Evolutionary conservation across 2,329 filamentous ascomycete species (phyloP), one percentile per base, ranked within the genome.

Genomic region (Coniochaeta sp.): DNA sequence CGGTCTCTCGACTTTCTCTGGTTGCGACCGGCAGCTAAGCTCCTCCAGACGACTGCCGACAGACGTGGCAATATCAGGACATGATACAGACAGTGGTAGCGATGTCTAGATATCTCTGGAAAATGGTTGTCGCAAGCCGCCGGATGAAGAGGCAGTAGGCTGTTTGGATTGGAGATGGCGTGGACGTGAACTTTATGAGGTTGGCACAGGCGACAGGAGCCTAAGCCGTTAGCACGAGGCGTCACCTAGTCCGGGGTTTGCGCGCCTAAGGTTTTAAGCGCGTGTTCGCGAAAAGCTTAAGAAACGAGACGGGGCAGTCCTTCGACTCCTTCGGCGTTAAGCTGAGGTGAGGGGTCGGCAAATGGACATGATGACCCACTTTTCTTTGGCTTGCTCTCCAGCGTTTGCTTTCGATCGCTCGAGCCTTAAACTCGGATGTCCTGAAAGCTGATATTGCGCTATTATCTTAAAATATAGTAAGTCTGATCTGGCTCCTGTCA

Each of bases 11-110:
- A 66, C 67, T 52, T 59, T 63, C 8, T 1, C 56, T 40, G 38
- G 12, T 57, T 57, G 31, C 55, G 31, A n/a, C 33, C 31, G n/a
- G 33, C 33, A 5, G 5, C 31, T 47, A 57, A 58, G 55, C 61
- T 64, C 58, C 61, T 62, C 63, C 60, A 60, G 58, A 60, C 59
- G 56, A 60, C 57, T 65, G 62, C 63, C 63, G 62, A 55, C 36
- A 60, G 36, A 58, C 55, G 61, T 58, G 28, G 31, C 22, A 34
- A 38, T 57, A 56, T 63, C 60, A 66, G 60, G 62, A 66, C 64
- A 67, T 67, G 59, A 60, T 63, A 64, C 38, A 33, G 12, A 16
- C 2, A 17, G 47, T 11, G 26, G 11, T 28, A 28, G 12, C 8
- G 43, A 52, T 28, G 47, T n/a, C 24, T 24, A 31, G 47, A 31